Percentiles rank a stretch among this genome's conserved stretches.
phyloP scores from a whole-genome alignment of 139 green algal species.

The Dunaliella sp. region DNA sequence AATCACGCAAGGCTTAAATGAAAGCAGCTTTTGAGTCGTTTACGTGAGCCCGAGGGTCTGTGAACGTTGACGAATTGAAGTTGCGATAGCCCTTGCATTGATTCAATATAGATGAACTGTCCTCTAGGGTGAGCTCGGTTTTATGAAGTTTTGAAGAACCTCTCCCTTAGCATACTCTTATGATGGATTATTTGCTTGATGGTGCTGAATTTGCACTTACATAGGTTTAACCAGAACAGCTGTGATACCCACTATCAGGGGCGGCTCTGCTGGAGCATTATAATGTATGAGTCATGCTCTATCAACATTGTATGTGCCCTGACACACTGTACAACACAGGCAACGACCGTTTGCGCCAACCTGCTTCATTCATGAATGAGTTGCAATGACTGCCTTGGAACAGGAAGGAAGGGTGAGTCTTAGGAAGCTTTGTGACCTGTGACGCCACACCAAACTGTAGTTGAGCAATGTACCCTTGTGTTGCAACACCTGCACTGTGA shows the following conservation, averaged over 20 bases:
- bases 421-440: too few species aligned
- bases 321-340: too few species aligned
- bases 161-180: not conserved
- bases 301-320: too few species aligned
- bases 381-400: too few species aligned
- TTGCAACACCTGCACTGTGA: too few species aligned
- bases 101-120: not conserved
- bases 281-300: too few species aligned
- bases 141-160: not conserved
- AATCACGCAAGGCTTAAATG: not conserved
- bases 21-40: constrained; percentile 14
- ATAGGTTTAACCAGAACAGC: not conserved
- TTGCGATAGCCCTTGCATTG: not conserved
- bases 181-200: not conserved
- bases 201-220: not conserved
- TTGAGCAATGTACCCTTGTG: too few species aligned
- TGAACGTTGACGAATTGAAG: constrained; percentile 15
- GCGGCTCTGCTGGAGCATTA: too few species aligned
- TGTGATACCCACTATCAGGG: not conserved
- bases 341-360: too few species aligned
- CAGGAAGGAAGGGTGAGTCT: too few species aligned
- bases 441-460: too few species aligned
- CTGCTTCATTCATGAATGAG: too few species aligned
- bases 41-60: not conserved
- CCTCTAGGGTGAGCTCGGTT: not conserved